A percentile compares a stretch with the other conserved stretches of the same genome.
Conservation (phyloP, 2,329 filamentous ascomycete species). For the Calcarisporium arbuscula region DNA sequence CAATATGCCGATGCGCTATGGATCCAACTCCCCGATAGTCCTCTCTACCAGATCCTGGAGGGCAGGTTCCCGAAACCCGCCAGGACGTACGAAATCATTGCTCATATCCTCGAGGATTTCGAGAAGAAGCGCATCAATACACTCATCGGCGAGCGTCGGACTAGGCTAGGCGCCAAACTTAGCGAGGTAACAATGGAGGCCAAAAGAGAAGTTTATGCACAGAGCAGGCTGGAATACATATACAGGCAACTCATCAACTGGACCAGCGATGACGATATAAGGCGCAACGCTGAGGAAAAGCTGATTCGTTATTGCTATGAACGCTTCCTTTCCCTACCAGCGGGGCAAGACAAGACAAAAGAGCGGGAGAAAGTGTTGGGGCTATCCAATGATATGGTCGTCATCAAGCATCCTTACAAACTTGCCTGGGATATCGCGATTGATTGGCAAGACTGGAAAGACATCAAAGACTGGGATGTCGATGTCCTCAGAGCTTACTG, state of each 20-base stretch:
- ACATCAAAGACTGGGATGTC: constrained; percentile 69
- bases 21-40: constrained; percentile 71
- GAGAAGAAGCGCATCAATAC: constrained; percentile 87
- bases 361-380: constrained; percentile 70
- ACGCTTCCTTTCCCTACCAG: constrained; percentile 60
- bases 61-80: constrained; percentile 75
- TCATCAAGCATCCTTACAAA: constrained; percentile 85
- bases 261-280: constrained; percentile 77
- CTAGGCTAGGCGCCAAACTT: constrained; percentile 76
- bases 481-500: constrained; percentile 76
- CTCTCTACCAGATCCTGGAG: constrained; percentile 76
- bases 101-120: constrained; percentile 75
- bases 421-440: constrained; percentile 87
- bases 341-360: constrained; percentile 56
- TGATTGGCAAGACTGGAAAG: constrained; percentile 79
- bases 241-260: constrained; percentile 86
- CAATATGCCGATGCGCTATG: constrained; percentile 74
- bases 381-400: constrained; percentile 85
- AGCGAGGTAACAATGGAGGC: constrained; percentile 81
- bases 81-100: constrained; percentile 74
- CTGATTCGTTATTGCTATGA: constrained; percentile 77
- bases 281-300: constrained; percentile 85
- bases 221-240: constrained; percentile 71
- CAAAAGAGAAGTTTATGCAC: constrained; percentile 72
- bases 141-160: constrained; percentile 82